A percentile compares a stretch with the other conserved stretches of the same genome.
These are phyloP conservation scores for Anthracocystis walkeri DNA, from an alignment of 1,284 basidiomycete genomes.

Conservation along the genomic window DNA sequence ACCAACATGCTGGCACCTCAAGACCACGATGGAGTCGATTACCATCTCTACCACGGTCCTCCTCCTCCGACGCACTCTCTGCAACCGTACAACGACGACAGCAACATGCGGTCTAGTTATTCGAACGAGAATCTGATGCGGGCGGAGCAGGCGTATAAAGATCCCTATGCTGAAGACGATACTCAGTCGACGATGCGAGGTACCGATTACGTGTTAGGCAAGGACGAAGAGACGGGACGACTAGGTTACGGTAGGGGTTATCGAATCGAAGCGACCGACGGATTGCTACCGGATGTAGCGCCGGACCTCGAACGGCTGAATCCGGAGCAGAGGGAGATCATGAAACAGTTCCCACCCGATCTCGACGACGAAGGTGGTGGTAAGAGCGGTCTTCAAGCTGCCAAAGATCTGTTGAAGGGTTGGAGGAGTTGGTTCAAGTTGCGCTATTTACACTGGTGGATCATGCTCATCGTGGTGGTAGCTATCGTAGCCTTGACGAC, in stretches of 20 bases:
- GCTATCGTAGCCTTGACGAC: constrained; percentile 75
- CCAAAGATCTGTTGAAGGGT: constrained; percentile 36
- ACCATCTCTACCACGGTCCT: constrained; percentile 26
- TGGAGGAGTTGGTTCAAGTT: constrained; percentile 57
- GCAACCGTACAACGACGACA: constrained; percentile 35
- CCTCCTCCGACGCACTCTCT: constrained; percentile 6
- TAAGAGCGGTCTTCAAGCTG: constrained; percentile 36
- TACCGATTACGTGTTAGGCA: constrained; percentile 21
- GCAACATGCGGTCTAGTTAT: constrained; percentile 12
- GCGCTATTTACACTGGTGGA: constrained; percentile 71
- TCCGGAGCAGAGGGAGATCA: constrained; percentile 54
- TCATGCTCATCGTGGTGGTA: constrained; percentile 69
- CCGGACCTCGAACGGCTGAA: constrained; percentile 49
- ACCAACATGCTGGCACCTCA: constrained; percentile 11
- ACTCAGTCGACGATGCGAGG: constrained; percentile 13
- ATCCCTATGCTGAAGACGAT: constrained; percentile 24
- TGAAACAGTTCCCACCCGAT: constrained; percentile 60
- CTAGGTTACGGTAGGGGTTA: constrained; percentile 27
- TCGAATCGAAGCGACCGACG: constrained; percentile 34
- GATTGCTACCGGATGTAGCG: constrained; percentile 45
- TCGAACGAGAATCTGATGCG: constrained; percentile 24
- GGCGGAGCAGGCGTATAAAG: constrained; percentile 7
- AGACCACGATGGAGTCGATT: constrained; percentile 28
- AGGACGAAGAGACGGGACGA: constrained; percentile 24
- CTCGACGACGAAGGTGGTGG: constrained; percentile 57